phyloP scores from a whole-genome alignment of 2,329 filamentous ascomycete species.

The Epichloe bromicola region DNA sequence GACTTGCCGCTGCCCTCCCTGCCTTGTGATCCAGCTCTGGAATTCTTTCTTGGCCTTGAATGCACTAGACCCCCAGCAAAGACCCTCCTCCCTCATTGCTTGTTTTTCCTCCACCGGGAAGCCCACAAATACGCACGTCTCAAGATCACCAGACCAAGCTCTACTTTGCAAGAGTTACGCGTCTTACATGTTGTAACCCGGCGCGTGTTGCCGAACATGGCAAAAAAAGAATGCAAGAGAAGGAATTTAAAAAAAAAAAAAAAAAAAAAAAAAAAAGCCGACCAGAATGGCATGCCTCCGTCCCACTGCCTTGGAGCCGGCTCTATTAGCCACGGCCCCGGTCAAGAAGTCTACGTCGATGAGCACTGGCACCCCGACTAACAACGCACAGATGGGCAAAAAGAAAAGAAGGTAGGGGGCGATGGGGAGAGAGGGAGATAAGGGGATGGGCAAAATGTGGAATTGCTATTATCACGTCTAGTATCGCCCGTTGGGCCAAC shows the following conservation, averaged over 20 bases:
- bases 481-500: too few species aligned
- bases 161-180: background rate
- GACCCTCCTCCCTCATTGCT: background rate
- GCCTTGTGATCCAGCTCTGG: background rate
- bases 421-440: too few species aligned
- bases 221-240: background rate
- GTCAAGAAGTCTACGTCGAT: too few species aligned
- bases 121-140: background rate
- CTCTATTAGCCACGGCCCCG: background rate
- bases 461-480: too few species aligned
- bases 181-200: background rate
- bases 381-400: background rate
- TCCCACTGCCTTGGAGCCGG: conserved; percentile 1
- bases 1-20: background rate
- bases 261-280: background rate
- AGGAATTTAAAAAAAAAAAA: background rate
- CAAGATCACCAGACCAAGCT: background rate
- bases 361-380: background rate
- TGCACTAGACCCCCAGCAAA: too few species aligned
- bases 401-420: too few species aligned
- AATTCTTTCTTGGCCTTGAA: background rate
- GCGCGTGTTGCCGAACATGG: background rate
- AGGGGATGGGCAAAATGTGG: too few species aligned
- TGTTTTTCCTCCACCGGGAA: too few species aligned
- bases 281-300: background rate